Evolutionary conservation across 148 eudicot species (phyloP), one percentile per base, ranked within the genome.

Genomic region (Agrostemma githago): DNA sequence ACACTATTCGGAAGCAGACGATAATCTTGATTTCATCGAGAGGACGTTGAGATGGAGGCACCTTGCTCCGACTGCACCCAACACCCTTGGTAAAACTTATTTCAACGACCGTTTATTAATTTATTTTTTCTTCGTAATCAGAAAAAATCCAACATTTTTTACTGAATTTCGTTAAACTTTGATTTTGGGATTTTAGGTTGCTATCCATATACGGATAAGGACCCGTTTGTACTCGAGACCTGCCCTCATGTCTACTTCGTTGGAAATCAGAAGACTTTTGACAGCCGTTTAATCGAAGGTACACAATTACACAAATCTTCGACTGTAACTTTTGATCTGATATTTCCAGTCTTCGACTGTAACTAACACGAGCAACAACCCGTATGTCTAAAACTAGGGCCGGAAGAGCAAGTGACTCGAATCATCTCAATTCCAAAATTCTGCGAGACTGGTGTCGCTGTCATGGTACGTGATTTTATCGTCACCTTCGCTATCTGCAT

Each of bases 181-280:
- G 68, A 64, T 16, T 20, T 67, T 66, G n/a, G n/a, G n/a, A n/a
- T 74, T 79, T 57, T 86, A 95, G 97, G 99, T 4, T 95, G 99
- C 77, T 95, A 95, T 84, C 99, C 99, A 64, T 95, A 85, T 72
- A 87, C 94, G 26, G 99, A 95, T 77, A 88, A 82, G 81, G 99
- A 95, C 87, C 99, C 99, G 67, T 95, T 95, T 80, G 84, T 88
- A 59, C 53, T 95, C 66, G 96, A 95, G 87, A 84, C 83, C 70
- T 95, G 93, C 83, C 99, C 99, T 73, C 99, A 92, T 67, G 94
- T 95, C 77, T 95, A 92, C 84, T 95, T 95, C 79, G 88, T 88
- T 69, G 99, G 99, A 19, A 92, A 95, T 53, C 83, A 77, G 78
- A 85, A 84, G 26, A 88, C 40, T 48, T 92, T 79, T 69, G 91